Base-by-base conservation (phyloP, 78 protist genomes). In the Dictyostelium capitatum region DNA sequence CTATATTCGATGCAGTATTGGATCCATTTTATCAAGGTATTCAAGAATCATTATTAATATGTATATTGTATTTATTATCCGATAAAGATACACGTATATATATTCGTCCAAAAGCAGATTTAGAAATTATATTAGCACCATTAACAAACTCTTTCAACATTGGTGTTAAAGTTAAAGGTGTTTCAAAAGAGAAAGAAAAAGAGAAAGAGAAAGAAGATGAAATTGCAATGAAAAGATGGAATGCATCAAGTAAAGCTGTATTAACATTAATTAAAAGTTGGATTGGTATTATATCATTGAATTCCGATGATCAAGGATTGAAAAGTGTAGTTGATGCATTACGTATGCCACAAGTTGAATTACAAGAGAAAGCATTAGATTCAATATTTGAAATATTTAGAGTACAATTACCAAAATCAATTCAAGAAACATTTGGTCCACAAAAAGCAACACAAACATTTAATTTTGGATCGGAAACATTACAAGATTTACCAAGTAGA, bases 1-100 rank as follows among this genome's bases (percentile, higher is more conserved):
- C 79, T 0, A 28, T 90, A 11, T 79, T 90, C 37, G 89, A 90
- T 32, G 56, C 90, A 0, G 78, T 90, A 2, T 62, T 90, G 0
- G 95, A 90, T 72, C 95, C 95, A 4, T 82, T 82, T 41, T 82
- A 90, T 77, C 91, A 77, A 57, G 95, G 95, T n/a, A 80, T 80
- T 25, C 95, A 90, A 72, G 95, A 90, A 25, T 90, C 95, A 0
- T 74, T 90, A 28, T 54, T 90, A 17, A 82, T 82, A 15, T 72
- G 85, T 75, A 78, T 90, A 23, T 70, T 79, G 5, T 90, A 90
- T 62, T 73, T 90, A 25, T 25, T 90, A 43, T 72, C 72, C 41
- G 95, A 85, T 73, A 80, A 85, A 51, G 78, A 75, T 46, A 74
- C 82, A 12, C 19, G 92, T 23, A 37, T 73, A 9, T 85, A 48